Conservation (phyloP, 768 basidiomycete genomes). For the Cantharellus anzutake region DNA sequence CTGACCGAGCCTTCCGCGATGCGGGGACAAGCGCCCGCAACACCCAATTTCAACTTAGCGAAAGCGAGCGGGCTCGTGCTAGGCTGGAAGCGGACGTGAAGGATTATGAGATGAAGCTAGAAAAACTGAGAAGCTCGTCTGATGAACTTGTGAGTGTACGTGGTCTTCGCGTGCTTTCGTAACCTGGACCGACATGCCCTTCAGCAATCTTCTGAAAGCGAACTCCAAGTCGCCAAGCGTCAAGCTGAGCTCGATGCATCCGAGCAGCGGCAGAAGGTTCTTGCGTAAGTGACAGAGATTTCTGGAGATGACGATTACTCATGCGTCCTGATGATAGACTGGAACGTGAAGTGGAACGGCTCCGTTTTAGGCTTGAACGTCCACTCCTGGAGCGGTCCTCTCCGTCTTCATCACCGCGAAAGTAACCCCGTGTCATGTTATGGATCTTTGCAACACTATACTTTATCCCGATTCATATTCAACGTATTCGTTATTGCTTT, state of each 20-base stretch:
- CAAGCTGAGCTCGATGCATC: constrained; percentile 58
- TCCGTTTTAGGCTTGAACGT: constrained; percentile 42
- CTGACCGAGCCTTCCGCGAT: constrained; percentile 17
- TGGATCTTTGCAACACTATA: no score
- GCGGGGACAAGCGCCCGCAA: constrained; percentile 34
- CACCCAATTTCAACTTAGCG: constrained; percentile 32
- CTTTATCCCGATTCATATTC: no score
- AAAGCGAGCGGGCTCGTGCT: constrained; percentile 39
- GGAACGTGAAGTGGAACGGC: constrained; percentile 48
- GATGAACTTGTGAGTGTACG: constrained; percentile 35
- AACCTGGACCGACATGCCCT: constrained; percentile 1
- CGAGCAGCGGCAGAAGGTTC: constrained; percentile 50
- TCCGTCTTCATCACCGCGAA: constrained; percentile 20
- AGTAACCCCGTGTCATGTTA: constrained; percentile 3
- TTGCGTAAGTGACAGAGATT: constrained; percentile 29
- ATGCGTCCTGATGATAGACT: constrained; percentile 21
- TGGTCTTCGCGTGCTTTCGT: background rate
- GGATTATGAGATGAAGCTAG: constrained; percentile 37
- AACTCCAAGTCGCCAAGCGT: constrained; percentile 51
- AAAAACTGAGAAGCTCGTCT: constrained; percentile 35
- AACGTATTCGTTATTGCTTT: no score
- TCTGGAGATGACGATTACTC: background rate
- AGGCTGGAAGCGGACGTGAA: constrained; percentile 50
- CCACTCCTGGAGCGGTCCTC: constrained; percentile 16
- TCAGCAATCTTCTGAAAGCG: constrained; percentile 48